Evolutionary conservation across 768 basidiomycete species (phyloP).

Genomic region (Hirschioporus abietinus): DNA sequence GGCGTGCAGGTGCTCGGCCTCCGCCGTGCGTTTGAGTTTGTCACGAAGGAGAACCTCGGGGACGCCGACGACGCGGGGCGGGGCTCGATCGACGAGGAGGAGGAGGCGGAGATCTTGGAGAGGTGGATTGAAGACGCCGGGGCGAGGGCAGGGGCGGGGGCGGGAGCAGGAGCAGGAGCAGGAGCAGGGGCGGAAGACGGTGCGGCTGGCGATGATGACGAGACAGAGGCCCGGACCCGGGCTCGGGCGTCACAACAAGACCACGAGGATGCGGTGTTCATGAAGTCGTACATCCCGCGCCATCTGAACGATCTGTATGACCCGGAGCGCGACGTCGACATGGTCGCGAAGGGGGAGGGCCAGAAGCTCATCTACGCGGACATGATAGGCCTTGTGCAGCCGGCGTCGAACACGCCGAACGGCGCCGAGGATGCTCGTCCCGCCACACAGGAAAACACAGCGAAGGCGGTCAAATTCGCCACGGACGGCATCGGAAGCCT

Average conservation of each 20-base stretch:
- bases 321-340: conserved; percentile 87
- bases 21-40: conserved; percentile 81
- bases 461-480: conserved; percentile 11
- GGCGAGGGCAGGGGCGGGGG: conserved; percentile 17
- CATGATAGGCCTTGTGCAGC: conserved; percentile 72
- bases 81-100: conserved; percentile 21
- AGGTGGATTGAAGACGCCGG: conserved; percentile 43
- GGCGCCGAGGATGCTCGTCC: neutral
- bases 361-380: conserved; percentile 79
- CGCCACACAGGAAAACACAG: conserved; percentile 1
- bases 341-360: conserved; percentile 64
- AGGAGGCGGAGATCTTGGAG: conserved; percentile 27
- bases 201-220: conserved; percentile 9
- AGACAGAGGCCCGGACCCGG: conserved; percentile 12
- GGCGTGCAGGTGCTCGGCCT: conserved; percentile 77
- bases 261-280: conserved; percentile 86
- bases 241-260: conserved; percentile 24
- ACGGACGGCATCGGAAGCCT: conserved; percentile 17
- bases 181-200: conserved; percentile 16
- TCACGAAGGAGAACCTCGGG: conserved; percentile 54
- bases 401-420: conserved; percentile 16
- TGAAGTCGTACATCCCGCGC: conserved; percentile 89
- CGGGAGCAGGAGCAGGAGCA: conserved; percentile 18
- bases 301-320: conserved; percentile 90
- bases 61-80: no score